Percentiles rank a stretch among this genome's conserved stretches.
phyloP scores from a whole-genome alignment of 441 rosid species.

The Geranium incanum region DNA sequence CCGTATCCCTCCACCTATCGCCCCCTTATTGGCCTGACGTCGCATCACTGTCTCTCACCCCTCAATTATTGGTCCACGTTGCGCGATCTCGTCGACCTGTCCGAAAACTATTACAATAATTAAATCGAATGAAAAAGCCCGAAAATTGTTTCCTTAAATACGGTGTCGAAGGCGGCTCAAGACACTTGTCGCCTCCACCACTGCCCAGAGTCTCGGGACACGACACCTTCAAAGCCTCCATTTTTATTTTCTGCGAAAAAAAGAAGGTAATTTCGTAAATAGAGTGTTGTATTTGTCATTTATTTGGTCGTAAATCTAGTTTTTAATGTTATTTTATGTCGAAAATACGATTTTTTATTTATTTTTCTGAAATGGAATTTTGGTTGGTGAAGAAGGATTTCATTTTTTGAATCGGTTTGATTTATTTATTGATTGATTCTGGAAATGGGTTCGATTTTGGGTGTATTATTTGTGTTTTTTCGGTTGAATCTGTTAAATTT shows the following conservation, averaged over 20 bases:
- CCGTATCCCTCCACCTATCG: not conserved
- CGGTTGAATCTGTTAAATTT: not conserved
- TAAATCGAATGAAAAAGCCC: not conserved
- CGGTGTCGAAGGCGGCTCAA: slow-evolving; percentile 2
- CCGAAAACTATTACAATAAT: not conserved
- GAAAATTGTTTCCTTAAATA: not conserved
- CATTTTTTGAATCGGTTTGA: too few relatives aligned
- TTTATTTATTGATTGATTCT: too few relatives aligned
- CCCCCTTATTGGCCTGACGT: not conserved
- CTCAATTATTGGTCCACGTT: slow-evolving; percentile 3
- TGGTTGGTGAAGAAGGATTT: too few relatives aligned
- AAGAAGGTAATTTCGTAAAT: not conserved
- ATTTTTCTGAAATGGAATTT: too few relatives aligned
- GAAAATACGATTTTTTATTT: not conserved
- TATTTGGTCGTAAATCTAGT: not conserved
- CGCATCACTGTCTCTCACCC: not conserved
- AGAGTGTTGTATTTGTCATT: not conserved
- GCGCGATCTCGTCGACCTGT: not conserved
- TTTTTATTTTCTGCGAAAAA: not conserved
- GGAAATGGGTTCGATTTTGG: not conserved
- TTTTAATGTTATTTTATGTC: not conserved
- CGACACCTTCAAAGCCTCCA: slow-evolving; percentile 4
- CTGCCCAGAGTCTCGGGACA: not conserved
- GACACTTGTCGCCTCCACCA: slow-evolving; percentile 5
- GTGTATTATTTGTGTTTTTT: not conserved